Percentiles rank a stretch among this genome's conserved stretches.
Conservation (phyloP, 1,284 basidiomycete species). For the Phaffia rhodozyma region DNA sequence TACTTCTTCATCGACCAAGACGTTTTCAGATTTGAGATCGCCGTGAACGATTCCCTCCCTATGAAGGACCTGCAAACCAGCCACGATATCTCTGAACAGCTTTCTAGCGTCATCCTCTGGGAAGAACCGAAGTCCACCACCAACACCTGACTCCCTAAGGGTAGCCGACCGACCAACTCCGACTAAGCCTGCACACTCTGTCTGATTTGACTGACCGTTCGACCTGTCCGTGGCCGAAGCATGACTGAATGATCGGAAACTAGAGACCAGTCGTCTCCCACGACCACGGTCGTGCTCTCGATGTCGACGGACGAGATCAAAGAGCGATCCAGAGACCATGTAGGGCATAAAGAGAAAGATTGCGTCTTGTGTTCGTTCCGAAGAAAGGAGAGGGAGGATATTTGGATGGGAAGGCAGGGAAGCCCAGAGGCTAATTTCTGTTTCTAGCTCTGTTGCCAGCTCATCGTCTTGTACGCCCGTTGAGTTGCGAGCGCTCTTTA, state of each 20-base stretch:
- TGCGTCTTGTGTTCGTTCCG: conserved; percentile 50
- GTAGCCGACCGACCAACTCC: not conserved
- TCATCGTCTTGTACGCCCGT: not conserved
- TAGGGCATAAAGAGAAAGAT: conserved; percentile 75
- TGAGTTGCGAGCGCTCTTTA: not conserved
- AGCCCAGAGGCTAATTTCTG: conserved; percentile 70
- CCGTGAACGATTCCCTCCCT: conserved; percentile 67
- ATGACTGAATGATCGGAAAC: not conserved
- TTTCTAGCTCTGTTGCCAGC: conserved; percentile 45
- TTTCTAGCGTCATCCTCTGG: conserved; percentile 61
- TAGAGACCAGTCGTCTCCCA: not conserved
- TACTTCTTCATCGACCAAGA: conserved; percentile 68
- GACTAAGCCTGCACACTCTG: not conserved
- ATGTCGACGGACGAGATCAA: conserved; percentile 60
- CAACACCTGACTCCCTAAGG: conserved; percentile 30
- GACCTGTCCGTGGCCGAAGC: conserved; percentile 23
- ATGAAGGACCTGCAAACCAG: conserved; percentile 76
- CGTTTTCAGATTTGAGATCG: conserved; percentile 94
- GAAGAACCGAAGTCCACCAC: conserved; percentile 39
- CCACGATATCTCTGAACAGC: conserved; percentile 81
- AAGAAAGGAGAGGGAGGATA: conserved; percentile 67
- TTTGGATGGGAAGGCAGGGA: conserved; percentile 49
- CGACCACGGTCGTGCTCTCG: conserved; percentile 13
- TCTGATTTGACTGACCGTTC: too few relatives aligned
- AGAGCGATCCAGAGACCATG: conserved; percentile 72